phyloP scores from a whole-genome alignment of 2,329 filamentous ascomycete genomes.

The Proliferodiscus dingleyae region DNA sequence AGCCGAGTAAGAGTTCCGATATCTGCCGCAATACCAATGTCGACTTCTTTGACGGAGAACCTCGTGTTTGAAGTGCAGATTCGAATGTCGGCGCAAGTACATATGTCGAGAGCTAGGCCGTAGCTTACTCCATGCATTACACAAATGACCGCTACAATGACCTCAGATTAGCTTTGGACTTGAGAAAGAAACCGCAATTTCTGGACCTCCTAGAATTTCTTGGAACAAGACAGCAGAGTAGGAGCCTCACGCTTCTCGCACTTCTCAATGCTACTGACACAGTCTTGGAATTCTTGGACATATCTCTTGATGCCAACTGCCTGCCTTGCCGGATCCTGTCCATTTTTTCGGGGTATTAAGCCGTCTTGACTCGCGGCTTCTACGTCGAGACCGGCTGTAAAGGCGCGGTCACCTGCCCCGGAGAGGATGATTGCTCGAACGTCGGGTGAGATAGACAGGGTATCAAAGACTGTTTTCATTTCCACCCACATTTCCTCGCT shows the following conservation, averaged over 20 bases:
- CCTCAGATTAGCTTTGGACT: neutral
- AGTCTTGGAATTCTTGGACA: constrained; percentile 75
- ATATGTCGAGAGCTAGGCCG: constrained; percentile 73
- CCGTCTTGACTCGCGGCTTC: constrained; percentile 57
- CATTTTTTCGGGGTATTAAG: constrained; percentile 34
- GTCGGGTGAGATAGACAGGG: constrained; percentile 65
- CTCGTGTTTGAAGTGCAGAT: constrained; percentile 55
- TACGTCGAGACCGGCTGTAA: constrained; percentile 83
- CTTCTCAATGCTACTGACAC: constrained; percentile 69
- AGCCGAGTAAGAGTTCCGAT: constrained; percentile 70
- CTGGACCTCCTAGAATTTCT: neutral
- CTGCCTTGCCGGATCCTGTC: constrained; percentile 57
- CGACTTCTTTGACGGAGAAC: constrained; percentile 75
- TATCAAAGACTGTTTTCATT: constrained; percentile 65
- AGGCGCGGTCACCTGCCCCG: constrained; percentile 76
- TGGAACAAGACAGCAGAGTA: neutral
- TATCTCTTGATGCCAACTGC: constrained; percentile 59
- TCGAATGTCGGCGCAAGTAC: constrained; percentile 65
- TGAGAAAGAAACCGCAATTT: neutral
- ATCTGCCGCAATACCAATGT: constrained; percentile 76
- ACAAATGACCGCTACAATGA: constrained; percentile 64
- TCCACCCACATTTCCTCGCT: constrained; percentile 78
- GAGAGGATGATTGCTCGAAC: constrained; percentile 76
- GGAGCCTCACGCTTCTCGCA: constrained; percentile 74
- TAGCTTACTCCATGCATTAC: constrained; percentile 75